Percentiles rank a stretch among this genome's conserved stretches.
Conservation (phyloP, 1,284 basidiomycete species). For the Cutaneotrichosporon sp. region DNA sequence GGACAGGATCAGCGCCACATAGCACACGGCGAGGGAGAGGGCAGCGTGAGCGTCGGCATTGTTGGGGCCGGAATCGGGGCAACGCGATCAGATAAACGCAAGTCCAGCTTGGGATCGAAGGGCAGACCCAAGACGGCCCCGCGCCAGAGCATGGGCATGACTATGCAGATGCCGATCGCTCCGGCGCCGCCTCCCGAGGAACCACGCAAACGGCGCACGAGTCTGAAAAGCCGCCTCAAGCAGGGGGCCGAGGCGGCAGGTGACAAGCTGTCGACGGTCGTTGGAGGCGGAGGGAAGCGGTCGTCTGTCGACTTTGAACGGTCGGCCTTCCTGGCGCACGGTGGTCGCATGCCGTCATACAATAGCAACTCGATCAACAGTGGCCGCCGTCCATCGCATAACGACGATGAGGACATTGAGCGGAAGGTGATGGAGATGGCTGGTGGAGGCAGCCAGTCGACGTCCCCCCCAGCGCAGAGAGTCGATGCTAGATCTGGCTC, state of each 20-base stretch:
- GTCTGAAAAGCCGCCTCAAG: conserved; percentile 39
- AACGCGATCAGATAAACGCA: background rate
- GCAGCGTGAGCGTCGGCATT: background rate
- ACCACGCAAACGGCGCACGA: conserved; percentile 24
- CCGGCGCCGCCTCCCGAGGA: conserved; percentile 25
- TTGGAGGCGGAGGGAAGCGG: conserved; percentile 12
- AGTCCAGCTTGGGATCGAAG: conserved; percentile 1
- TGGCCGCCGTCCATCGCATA: background rate
- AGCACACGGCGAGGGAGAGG: background rate
- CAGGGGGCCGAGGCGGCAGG: conserved; percentile 30
- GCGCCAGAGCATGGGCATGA: conserved; percentile 12
- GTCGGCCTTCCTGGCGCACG: conserved; percentile 16
- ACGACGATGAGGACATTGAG: conserved; percentile 35
- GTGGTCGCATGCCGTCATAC: conserved; percentile 15
- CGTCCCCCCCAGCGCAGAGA: too few species aligned
- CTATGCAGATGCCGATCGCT: conserved; percentile 17
- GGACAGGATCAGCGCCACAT: conserved; percentile 33
- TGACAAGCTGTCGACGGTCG: conserved; percentile 29
- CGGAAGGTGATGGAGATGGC: conserved; percentile 43
- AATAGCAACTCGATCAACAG: background rate
- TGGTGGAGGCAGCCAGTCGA: conserved; percentile 23
- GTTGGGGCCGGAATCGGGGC: background rate
- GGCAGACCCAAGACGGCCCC: background rate
- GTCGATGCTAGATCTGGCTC: too few species aligned
- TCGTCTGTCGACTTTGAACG: conserved; percentile 19